Conservation (phyloP, 257 asterid genomes). For the Ilex aquifolium region DNA sequence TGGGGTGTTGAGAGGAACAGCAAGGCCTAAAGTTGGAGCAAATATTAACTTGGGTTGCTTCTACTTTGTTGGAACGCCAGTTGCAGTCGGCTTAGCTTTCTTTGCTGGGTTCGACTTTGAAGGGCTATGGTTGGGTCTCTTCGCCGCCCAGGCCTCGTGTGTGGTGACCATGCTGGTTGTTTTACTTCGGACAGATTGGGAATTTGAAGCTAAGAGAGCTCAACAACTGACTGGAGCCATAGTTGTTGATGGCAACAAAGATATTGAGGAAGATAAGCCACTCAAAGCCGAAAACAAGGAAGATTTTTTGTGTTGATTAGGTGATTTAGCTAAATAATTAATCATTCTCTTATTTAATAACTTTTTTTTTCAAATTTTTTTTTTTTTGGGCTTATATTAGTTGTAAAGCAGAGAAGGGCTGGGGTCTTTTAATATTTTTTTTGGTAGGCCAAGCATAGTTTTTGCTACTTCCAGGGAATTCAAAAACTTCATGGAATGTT, state of each 20-base stretch:
- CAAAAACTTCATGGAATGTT: no score
- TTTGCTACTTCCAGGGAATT: no score
- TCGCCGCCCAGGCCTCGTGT: constrained; percentile 78
- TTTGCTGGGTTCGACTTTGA: constrained; percentile 46
- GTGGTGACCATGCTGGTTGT: constrained; percentile 63
- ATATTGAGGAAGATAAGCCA: constrained; percentile 12
- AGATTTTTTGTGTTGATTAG: constrained; percentile 23
- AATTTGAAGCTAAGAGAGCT: constrained; percentile 53
- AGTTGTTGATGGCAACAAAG: constrained; percentile 1
- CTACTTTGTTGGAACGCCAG: constrained; percentile 75
- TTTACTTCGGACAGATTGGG: constrained; percentile 65
- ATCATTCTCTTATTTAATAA: constrained; percentile 1
- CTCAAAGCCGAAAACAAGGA: constrained; percentile 12
- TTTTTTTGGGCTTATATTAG: background rate
- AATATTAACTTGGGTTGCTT: constrained; percentile 74
- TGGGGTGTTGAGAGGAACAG: constrained; percentile 77
- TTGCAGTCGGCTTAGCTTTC: constrained; percentile 58
- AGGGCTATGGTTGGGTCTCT: constrained; percentile 78
- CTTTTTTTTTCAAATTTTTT: background rate
- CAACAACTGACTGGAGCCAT: constrained; percentile 40
- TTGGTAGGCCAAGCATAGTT: no score
- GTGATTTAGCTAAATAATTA: background rate
- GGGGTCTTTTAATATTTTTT: no score
- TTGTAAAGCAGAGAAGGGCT: no score
- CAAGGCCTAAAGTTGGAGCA: constrained; percentile 81